Evolutionary conservation across 345 rosid species (phyloP), one percentile per base, ranked within the genome.

Genomic region (Psidium guajava): DNA sequence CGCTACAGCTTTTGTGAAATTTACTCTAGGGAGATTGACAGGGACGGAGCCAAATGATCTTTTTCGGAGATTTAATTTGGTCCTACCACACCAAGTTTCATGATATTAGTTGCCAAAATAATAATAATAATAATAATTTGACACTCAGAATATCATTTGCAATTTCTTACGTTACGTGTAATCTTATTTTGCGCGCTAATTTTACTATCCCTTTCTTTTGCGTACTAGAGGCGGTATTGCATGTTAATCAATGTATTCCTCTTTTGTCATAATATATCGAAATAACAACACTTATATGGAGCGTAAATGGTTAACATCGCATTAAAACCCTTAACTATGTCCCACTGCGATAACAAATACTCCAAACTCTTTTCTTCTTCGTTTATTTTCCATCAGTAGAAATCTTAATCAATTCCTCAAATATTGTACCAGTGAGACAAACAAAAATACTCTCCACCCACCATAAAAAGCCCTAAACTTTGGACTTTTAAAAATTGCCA

Each of bases 291-390:
- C 40, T 61, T 28, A 28, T 61, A 15, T 61, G 16, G 13, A 69
- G 77, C 6, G 32, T 21, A 55, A 55, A 6, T n/a, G 10, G 25
- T 55, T 21, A 21, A 8, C 21, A 21, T 3, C 36, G 7, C 2
- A 0, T 0, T 15, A n/a, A 6, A 28, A 7, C 21, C 20, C 8
- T 69, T 16, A 2, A 4, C 18, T 32, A 69, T 16, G 22, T 64
- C n/a, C 6, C 24, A 16, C 0, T 0, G 0, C 1, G 12, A 16
- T 44, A 14, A 4, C 0, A n/a, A 1, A 61, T 28, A 6, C 0
- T 0, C 1, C 12, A 16, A 32, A 64, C 3, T 11, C 3, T 11
- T 2, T 61, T 27, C 5, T 52, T 15, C 20, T 54, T 54, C 7
- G 6, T n/a, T n/a, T n/a, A n/a, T 20, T 54, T 54, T 54, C 2